These are phyloP conservation scores for Dactylorhiza incarnata DNA, from an alignment of 106 monocot species.

Conservation along the genomic window DNA sequence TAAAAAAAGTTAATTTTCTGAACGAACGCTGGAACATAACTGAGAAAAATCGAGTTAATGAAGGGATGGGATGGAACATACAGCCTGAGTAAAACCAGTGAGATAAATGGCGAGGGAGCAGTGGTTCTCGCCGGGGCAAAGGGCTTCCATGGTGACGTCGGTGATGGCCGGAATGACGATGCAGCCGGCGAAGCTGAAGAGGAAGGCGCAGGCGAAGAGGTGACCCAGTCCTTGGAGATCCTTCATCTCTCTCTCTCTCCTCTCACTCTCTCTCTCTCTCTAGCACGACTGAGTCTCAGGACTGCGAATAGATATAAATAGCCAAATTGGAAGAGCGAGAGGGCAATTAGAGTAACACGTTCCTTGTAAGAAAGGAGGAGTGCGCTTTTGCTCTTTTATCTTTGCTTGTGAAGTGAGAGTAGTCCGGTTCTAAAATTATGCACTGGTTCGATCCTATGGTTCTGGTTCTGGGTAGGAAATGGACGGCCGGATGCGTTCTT, in stretches of 20 bases:
- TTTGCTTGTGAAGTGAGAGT: no score
- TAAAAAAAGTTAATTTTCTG: not conserved
- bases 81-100: constrained; percentile 72
- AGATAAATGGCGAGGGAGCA: constrained; percentile 95
- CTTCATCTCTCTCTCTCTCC: constrained; percentile 31
- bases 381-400: not conserved
- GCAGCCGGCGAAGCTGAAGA: constrained; percentile 63
- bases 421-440: no score
- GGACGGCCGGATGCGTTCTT: no score
- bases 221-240: constrained; percentile 40
- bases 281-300: not conserved
- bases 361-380: constrained; percentile 27
- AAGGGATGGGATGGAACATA: constrained; percentile 15
- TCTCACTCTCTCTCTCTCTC: not conserved
- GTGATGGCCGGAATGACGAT: constrained; percentile 81
- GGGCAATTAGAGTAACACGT: constrained; percentile 19
- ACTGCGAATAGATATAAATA: not conserved
- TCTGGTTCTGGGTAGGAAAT: no score
- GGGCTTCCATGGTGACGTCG: constrained; percentile 71
- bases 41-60: not conserved
- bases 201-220: constrained; percentile 59
- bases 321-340: not conserved
- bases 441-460: no score
- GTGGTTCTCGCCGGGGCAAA: constrained; percentile 69
- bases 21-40: not conserved